A percentile compares a stretch with the other conserved stretches of the same genome.
Evolutionary conservation across 2,329 filamentous ascomycete species (phyloP).

Genomic region (Penicillium sp.): DNA sequence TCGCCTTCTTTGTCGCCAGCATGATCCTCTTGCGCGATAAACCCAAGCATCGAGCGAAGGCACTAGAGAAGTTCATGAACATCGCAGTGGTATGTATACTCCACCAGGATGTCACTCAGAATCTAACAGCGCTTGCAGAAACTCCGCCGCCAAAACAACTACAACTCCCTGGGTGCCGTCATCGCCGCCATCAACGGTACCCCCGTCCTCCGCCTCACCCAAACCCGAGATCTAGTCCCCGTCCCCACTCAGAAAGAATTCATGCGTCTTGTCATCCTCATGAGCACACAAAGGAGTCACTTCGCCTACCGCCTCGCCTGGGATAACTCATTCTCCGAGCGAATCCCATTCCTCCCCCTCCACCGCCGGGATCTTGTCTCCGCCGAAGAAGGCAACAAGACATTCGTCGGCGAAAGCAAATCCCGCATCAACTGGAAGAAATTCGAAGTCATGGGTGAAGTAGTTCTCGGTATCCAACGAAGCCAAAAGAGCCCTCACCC

Average conservation of each 20-base stretch:
- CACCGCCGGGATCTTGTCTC: conserved; percentile 87
- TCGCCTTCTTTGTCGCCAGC: conserved; percentile 79
- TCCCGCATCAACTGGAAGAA: conserved; percentile 96
- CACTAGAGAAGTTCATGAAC: conserved; percentile 94
- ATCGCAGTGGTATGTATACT: conserved; percentile 62
- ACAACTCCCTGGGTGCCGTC: conserved; percentile 92
- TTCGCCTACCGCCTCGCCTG: conserved; percentile 95
- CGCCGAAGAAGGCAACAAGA: conserved; percentile 88
- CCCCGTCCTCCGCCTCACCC: conserved; percentile 77
- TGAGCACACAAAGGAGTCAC: conserved; percentile 89
- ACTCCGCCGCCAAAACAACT: conserved; percentile 90
- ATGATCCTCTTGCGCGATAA: conserved; percentile 90
- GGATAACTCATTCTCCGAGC: conserved; percentile 88
- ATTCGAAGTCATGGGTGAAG: conserved; percentile 93
- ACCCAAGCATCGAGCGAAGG: conserved; percentile 87
- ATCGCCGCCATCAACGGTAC: conserved; percentile 90
- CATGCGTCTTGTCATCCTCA: conserved; percentile 82
- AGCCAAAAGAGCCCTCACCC: conserved; percentile 85
- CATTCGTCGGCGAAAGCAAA: conserved; percentile 73
- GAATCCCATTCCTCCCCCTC: conserved; percentile 91
- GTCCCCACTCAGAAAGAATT: conserved; percentile 77
- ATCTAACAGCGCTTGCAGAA: conserved; percentile 51
- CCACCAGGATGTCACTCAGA: neutral
- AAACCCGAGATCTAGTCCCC: conserved; percentile 76
- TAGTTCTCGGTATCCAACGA: conserved; percentile 85